These are phyloP conservation scores for Mytilinidion resinicola DNA, from an alignment of 495 filamentous ascomycete genomes.

Conservation along the genomic window DNA sequence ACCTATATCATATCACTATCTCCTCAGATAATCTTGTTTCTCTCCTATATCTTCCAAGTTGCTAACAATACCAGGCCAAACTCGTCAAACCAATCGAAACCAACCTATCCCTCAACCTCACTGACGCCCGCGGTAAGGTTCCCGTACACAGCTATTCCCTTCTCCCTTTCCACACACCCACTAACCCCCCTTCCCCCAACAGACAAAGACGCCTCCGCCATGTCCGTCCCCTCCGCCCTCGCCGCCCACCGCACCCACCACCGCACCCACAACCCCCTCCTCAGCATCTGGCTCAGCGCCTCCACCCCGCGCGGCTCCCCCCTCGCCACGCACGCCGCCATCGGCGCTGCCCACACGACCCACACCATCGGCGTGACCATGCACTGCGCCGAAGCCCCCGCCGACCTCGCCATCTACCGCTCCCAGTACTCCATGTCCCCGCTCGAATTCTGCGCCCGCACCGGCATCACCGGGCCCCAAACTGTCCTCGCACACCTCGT, in stretches of 20 bases:
- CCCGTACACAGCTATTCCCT: too few species aligned
- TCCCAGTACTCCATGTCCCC: background rate
- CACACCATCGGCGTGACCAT: slow-evolving; percentile 11
- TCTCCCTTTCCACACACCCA: too few species aligned
- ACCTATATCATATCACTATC: too few species aligned
- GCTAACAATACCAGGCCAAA: slow-evolving; percentile 30
- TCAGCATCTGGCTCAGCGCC: slow-evolving; percentile 8
- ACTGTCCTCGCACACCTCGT: slow-evolving; percentile 28
- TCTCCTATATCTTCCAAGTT: background rate
- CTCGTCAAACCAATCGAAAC: slow-evolving; percentile 36
- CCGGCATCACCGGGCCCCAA: background rate
- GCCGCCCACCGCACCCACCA: slow-evolving; percentile 5
- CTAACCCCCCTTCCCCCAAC: too few species aligned
- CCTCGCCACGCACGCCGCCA: background rate
- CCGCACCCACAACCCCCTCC: background rate
- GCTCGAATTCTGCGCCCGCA: slow-evolving; percentile 4
- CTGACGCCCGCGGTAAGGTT: slow-evolving; percentile 36
- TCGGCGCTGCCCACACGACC: background rate
- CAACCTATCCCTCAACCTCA: slow-evolving; percentile 29
- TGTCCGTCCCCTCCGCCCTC: slow-evolving; percentile 11
- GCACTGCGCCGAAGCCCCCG: slow-evolving; percentile 15
- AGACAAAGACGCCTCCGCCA: slow-evolving; percentile 29
- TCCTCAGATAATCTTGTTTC: too few species aligned
- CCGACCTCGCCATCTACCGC: slow-evolving; percentile 1
- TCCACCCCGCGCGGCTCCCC: slow-evolving; percentile 13